These are phyloP conservation scores for Aspergillus fischeri DNA, from an alignment of 2,329 filamentous ascomycete species.

Conservation along the genomic window DNA sequence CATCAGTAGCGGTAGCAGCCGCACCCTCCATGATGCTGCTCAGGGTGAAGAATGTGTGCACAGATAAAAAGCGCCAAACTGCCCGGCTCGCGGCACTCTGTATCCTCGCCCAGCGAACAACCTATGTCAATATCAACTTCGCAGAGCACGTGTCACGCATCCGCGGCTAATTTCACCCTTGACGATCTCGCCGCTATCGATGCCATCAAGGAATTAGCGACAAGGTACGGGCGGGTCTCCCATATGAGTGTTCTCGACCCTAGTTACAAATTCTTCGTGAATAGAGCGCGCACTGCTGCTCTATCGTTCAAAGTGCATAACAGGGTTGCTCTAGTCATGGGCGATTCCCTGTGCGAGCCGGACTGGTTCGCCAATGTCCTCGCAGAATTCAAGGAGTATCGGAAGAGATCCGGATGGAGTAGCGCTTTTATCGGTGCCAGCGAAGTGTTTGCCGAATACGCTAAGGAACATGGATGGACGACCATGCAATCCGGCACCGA, in stretches of 20 bases:
- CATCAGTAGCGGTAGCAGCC: neutral
- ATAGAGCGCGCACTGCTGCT: slow-evolving; percentile 29
- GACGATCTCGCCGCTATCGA: slow-evolving; percentile 29
- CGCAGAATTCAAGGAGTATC: slow-evolving; percentile 33
- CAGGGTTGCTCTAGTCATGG: slow-evolving; percentile 35
- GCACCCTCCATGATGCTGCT: neutral
- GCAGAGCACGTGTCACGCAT: neutral
- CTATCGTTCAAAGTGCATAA: slow-evolving; percentile 39
- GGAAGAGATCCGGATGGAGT: slow-evolving; percentile 26
- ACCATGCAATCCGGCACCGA: slow-evolving; percentile 38
- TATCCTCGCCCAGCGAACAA: neutral
- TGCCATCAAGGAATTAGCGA: slow-evolving; percentile 28
- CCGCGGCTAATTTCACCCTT: neutral
- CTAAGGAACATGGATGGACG: slow-evolving; percentile 28
- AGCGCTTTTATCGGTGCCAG: slow-evolving; percentile 38
- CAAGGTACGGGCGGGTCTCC: slow-evolving; percentile 35
- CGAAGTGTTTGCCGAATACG: slow-evolving; percentile 28
- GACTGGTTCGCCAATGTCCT: slow-evolving; percentile 24
- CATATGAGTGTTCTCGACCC: slow-evolving; percentile 44
- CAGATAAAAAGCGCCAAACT: neutral
- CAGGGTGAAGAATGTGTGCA: neutral
- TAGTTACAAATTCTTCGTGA: slow-evolving; percentile 41
- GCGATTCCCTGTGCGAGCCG: slow-evolving; percentile 36
- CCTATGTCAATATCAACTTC: neutral
- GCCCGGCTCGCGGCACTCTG: neutral